Evolutionary conservation across 2,329 filamentous ascomycete species (phyloP).

Genomic region (Monosporascus sp.): DNA sequence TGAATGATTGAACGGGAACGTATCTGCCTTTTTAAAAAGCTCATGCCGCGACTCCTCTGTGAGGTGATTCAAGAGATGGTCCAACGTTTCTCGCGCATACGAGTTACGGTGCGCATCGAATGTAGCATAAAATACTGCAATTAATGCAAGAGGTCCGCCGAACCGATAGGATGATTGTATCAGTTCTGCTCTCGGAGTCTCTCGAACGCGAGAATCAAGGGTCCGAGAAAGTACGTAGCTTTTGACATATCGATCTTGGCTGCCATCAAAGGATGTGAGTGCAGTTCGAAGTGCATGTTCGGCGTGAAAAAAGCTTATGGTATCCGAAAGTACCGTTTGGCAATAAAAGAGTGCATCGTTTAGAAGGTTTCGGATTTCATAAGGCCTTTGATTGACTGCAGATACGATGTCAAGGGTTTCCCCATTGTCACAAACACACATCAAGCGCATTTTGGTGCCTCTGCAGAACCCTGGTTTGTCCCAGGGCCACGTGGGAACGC

Average conservation of each 20-base stretch:
- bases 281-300: background rate
- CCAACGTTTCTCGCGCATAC: constrained; percentile 3
- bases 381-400: background rate
- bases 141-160: constrained; percentile 4
- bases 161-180: background rate
- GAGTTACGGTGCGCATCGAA: constrained; percentile 5
- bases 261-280: background rate
- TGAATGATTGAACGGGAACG: constrained; percentile 4
- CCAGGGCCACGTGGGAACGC: too few relatives aligned
- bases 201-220: constrained; percentile 1
- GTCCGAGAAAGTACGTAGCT: constrained; percentile 1
- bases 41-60: constrained; percentile 1
- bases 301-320: background rate
- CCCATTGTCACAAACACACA: background rate
- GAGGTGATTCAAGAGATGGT: background rate
- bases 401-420: background rate
- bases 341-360: background rate
- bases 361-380: background rate
- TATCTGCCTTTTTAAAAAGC: constrained; percentile 1
- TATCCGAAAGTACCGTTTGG: background rate
- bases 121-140: constrained; percentile 5
- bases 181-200: constrained; percentile 1
- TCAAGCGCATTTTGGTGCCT: background rate
- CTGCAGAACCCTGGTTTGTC: too few relatives aligned
- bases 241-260: constrained; percentile 3